Base-by-base conservation (phyloP, 495 filamentous ascomycete species). In the Podospora bellae-mahoneyi region DNA sequence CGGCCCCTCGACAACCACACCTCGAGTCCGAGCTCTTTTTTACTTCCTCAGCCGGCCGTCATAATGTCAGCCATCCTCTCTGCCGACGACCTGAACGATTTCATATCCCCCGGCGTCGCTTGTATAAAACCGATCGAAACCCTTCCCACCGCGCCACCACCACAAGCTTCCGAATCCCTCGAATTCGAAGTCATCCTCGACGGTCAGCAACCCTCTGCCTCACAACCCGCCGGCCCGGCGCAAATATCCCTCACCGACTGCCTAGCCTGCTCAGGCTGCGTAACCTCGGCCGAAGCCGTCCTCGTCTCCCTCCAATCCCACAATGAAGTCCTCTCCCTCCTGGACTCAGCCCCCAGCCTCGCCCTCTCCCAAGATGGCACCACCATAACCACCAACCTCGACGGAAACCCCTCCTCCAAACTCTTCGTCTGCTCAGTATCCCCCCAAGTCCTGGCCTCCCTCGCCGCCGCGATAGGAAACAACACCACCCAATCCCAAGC, bases 111-210 rank as follows among this genome's bases (percentile, higher is more conserved):
- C 6, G 95, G 95, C 48, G 92, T 99, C 68, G 95, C 95, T 48
- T 99, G 95, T 79, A 97, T 99, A 78, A 99, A 99, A 75, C 95
- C 95, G 20, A 87, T 99, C 71, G 95, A 99, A 77, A 92, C 92
- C 1, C 85, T 98, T 15, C 94, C 93, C 0, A 71, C 78, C 53
- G 68, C 78, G 1, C 71, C 68, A 20, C 69, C 68, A 59, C 69
- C 72, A 56, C 64, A 61, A 18, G 7, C 34, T 20, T 20, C 57
- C 34, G 62, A 69, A 65, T 64, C 72, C 66, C 68, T 80, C 88
- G 87, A 90, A 89, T 72, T 93, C 77, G 92, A 97, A 87, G 93
- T 98, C 57, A 90, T 92, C 44, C 92, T 92, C 62, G 94, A 97
- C 84, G 94, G 96, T 78, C 88, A 92, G 78, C 84, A 86, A n/a